Conservation (phyloP, 345 rosid genomes). For the Populus tremula region DNA sequence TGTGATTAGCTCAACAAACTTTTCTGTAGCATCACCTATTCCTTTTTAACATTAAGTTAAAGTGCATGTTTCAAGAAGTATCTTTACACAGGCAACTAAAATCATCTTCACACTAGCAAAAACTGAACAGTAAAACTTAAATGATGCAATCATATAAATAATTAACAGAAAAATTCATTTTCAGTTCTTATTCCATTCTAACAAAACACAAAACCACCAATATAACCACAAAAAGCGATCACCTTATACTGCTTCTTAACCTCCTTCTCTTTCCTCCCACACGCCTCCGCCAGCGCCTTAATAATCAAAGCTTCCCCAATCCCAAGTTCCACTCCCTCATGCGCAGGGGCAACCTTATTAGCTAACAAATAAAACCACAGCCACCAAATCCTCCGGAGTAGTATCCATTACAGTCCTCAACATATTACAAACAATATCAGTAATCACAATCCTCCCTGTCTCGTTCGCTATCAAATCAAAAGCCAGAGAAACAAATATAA, state of each 20-base stretch:
- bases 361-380: slow-evolving; percentile 72
- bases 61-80: too few relatives aligned
- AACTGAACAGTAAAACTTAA: too few relatives aligned
- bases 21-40: too few relatives aligned
- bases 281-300: slow-evolving; percentile 82
- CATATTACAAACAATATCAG: slow-evolving; percentile 82
- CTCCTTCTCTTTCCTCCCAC: slow-evolving; percentile 71
- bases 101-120: too few relatives aligned
- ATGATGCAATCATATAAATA: too few relatives aligned
- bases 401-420: slow-evolving; percentile 76
- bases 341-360: slow-evolving; percentile 79
- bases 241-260: slow-evolving; percentile 74
- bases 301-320: slow-evolving; percentile 77
- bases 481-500: slow-evolving; percentile 60
- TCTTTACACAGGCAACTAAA: too few relatives aligned
- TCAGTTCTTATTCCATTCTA: background rate
- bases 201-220: background rate
- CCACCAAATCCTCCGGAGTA: slow-evolving; percentile 71
- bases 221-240: background rate
- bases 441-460: slow-evolving; percentile 70
- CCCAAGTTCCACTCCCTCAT: slow-evolving; percentile 89
- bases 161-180: too few relatives aligned
- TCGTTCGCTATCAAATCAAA: slow-evolving; percentile 72
- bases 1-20: too few relatives aligned
- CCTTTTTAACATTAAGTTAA: too few relatives aligned